phyloP scores from a whole-genome alignment of 2,329 filamentous ascomycete species.

The Nakataea oryzae region DNA sequence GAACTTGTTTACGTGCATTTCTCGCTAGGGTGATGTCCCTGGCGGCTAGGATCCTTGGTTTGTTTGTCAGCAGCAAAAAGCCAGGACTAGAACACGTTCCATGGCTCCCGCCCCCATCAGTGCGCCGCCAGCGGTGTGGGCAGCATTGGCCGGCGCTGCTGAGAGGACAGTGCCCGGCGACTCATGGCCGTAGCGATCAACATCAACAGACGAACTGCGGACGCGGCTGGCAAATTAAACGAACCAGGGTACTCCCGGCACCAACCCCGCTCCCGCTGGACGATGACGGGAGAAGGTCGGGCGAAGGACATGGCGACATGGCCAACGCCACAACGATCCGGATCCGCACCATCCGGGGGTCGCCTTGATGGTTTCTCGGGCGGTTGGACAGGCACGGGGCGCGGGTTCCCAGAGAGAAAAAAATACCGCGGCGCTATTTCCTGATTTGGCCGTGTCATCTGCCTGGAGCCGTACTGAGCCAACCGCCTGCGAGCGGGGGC shows the following conservation, averaged over 20 bases:
- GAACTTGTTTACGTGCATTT: neutral
- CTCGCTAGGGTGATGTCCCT: neutral
- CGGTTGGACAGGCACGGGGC: neutral
- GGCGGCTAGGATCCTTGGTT: too few relatives aligned
- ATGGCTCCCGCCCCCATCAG: neutral
- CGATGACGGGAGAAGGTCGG: neutral
- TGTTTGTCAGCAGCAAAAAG: too few relatives aligned
- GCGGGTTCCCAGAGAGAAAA: too few relatives aligned
- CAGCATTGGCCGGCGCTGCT: too few relatives aligned
- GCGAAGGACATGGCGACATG: too few relatives aligned
- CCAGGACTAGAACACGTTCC: neutral
- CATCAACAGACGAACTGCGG: neutral
- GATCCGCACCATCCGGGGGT: neutral
- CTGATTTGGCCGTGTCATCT: too few relatives aligned
- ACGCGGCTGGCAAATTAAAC: neutral
- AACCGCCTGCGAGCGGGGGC: too few relatives aligned
- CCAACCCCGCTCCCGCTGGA: too few relatives aligned
- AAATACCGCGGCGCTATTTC: too few relatives aligned
- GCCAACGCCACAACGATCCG: too few relatives aligned
- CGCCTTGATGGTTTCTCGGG: neutral
- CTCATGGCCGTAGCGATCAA: neutral
- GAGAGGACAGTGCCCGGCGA: neutral
- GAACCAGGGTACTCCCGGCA: neutral
- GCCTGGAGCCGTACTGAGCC: too few relatives aligned
- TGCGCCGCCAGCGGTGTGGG: neutral